These are phyloP conservation scores for Aspergillus uvarum DNA, from an alignment of 2,329 filamentous ascomycete genomes.

Conservation along the genomic window DNA sequence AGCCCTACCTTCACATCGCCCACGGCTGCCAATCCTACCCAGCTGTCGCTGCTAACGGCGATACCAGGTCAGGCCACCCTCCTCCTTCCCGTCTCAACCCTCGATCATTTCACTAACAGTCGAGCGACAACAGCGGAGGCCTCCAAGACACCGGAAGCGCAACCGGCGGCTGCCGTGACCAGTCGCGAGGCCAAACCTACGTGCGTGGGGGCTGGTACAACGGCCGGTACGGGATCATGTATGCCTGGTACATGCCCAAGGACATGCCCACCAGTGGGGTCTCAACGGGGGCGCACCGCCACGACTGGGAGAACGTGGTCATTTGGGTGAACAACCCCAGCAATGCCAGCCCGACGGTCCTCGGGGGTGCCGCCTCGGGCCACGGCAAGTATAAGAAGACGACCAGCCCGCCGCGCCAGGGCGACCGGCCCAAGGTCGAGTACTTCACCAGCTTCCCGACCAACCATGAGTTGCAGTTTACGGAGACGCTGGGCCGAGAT, in stretches of 20 bases:
- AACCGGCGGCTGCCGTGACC: slow-evolving; percentile 5
- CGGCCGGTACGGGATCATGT: slow-evolving; percentile 11
- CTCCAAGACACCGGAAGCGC: slow-evolving; percentile 9
- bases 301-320: slow-evolving; percentile 12
- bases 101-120: neutral
- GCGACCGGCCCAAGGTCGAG: slow-evolving; percentile 3
- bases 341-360: neutral
- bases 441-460: slow-evolving; percentile 8
- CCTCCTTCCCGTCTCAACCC: neutral
- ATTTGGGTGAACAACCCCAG: slow-evolving; percentile 8
- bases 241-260: slow-evolving; percentile 11
- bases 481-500: neutral
- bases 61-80: neutral
- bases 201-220: slow-evolving; percentile 6
- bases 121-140: neutral
- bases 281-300: slow-evolving; percentile 5
- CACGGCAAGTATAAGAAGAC: slow-evolving; percentile 10
- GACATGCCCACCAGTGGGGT: slow-evolving; percentile 7
- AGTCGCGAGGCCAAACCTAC: slow-evolving; percentile 7
- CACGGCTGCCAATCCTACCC: slow-evolving; percentile 10
- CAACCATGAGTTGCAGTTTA: slow-evolving; percentile 10
- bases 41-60: slow-evolving; percentile 4
- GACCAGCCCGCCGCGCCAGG: neutral
- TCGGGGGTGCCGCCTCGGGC: slow-evolving; percentile 1
- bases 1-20: slow-evolving; percentile 5